Evolutionary conservation across 305 asterid species (phyloP), one percentile per base, ranked within the genome.

Genomic region (Withania somnifera): DNA sequence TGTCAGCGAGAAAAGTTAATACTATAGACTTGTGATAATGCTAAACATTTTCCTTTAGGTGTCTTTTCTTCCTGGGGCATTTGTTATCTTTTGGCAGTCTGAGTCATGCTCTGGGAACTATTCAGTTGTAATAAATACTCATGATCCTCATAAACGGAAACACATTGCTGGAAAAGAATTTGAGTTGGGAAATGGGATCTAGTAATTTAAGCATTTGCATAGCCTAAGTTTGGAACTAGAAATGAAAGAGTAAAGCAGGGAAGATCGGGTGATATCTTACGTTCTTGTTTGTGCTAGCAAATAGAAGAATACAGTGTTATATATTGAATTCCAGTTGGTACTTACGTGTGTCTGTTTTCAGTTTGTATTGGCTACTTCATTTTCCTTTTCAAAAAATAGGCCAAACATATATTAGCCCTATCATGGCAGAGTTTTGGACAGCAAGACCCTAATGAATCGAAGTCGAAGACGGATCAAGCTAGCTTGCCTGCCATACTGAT

Each of bases 1-100:
- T 10, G 69, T 58, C 24, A 90, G 88, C 61, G 86, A 88, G 61
- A 84, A 86, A 84, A 60, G 80, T 63, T 84, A 81, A 77, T 67
- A n/a, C 52, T 4, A 58, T 32, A 34, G 80, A 15, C 34, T 17
- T 73, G 45, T 57, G 42, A 19, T 9, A 28, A 9, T 17, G 61
- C 63, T 75, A 4, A 30, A 28, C 80, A 19, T 51, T 75, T 36
- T 52, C 8, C 47, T 17, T 50, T 28, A 17, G 50, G 1, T 34
- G 58, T 17, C 80, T 17, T 50, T 75, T 15, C 3, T 58, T 5
- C 69, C 5, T 13, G 40, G 40, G 40, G 20, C 0, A 13, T 28
- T 61, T 28, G 63, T 51, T 75, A 47, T 47, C 26, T 24, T 38
- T 77, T 78, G 17, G 38, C 52, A 7, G 34, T 22, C 66, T 11